Base-by-base conservation (phyloP, 179 eudicot genomes). In the Beta lomatogona region DNA sequence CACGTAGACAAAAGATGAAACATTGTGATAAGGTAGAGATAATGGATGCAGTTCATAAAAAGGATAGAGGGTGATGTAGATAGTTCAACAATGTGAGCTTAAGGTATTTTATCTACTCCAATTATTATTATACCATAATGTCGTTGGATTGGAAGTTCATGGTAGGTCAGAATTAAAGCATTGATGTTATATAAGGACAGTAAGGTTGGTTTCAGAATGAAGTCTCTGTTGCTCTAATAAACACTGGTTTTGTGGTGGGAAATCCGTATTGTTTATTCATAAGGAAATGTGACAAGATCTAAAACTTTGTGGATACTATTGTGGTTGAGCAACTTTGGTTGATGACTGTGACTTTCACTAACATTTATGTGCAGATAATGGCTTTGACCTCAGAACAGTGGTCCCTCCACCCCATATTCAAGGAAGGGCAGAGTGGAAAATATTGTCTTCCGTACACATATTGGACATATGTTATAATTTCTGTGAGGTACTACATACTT, bases 291-390 rank as follows among this genome's bases (percentile, higher is more conserved):
- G 82, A 71, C 41, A 16, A 22, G 28, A 21, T 71, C 36, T 71
- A 4, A 21, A 50, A 7, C 25, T 71, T 48, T 46, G 77, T 48
- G 58, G 64, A 9, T 60, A 78, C 75, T 73, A 31, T 70, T 77
- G 55, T 70, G 77, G 45, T 44, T 83, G 79, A 55, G 52, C 79
- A 83, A 46, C 28, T 78, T 77, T 66, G 61, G 50, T 14, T 65
- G 14, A 63, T 65, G 82, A 83, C 70, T 55, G 41, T 78, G 75
- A 83, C 85, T 73, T 60, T 54, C 76, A 82, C 65, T 70, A 68
- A n/a, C 61, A 54, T 69, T 36, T 57, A 15, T 66, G 31, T 74
- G 21, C 55, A 58, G 68, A 10, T 58, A 45, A 70, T 58, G 22
- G 69, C 74, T 57, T 57, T 41, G 53, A 21, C 68, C 72, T 67